Evolutionary conservation across 2,329 filamentous ascomycete genomes (phyloP).

Genomic region (Colletotrichum liriopes): DNA sequence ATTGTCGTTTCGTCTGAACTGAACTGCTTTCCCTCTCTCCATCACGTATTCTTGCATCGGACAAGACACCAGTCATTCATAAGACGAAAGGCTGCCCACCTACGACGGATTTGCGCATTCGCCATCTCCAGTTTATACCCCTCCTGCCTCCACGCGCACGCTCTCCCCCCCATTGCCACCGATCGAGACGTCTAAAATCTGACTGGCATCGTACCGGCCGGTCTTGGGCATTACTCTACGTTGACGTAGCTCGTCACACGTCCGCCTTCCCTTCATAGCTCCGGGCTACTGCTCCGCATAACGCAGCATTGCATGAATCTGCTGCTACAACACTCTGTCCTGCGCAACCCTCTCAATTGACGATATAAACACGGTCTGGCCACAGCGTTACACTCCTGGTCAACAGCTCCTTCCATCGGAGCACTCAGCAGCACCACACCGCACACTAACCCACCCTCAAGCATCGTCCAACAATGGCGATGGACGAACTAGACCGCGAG

Average conservation of each 20-base stretch:
- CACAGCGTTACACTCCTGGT: neutral
- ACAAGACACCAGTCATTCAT: neutral
- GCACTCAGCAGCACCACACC: neutral
- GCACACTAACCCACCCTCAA: neutral
- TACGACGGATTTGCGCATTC: neutral
- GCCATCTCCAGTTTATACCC: slow-evolving; percentile 38
- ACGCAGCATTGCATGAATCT: slow-evolving; percentile 25
- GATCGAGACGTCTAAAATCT: slow-evolving; percentile 29
- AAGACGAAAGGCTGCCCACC: slow-evolving; percentile 30
- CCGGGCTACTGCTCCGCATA: slow-evolving; percentile 17
- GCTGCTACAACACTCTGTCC: neutral
- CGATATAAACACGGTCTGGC: slow-evolving; percentile 9
- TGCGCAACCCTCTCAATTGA: neutral
- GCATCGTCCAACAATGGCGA: slow-evolving; percentile 52
- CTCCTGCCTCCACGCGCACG: slow-evolving; percentile 15
- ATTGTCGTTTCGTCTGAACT: slow-evolving; percentile 22
- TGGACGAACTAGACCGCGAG: slow-evolving; percentile 70
- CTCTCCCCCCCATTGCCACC: slow-evolving; percentile 21
- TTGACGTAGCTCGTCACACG: slow-evolving; percentile 32
- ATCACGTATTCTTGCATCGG: neutral
- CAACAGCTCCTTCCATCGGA: neutral
- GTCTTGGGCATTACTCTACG: slow-evolving; percentile 15
- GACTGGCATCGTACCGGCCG: slow-evolving; percentile 13
- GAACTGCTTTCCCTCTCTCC: neutral
- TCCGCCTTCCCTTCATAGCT: slow-evolving; percentile 21